A percentile compares a stretch with the other conserved stretches of the same genome.
phyloP scores from a whole-genome alignment of 2,329 filamentous ascomycete genomes.

The Xylariaceae sp. region DNA sequence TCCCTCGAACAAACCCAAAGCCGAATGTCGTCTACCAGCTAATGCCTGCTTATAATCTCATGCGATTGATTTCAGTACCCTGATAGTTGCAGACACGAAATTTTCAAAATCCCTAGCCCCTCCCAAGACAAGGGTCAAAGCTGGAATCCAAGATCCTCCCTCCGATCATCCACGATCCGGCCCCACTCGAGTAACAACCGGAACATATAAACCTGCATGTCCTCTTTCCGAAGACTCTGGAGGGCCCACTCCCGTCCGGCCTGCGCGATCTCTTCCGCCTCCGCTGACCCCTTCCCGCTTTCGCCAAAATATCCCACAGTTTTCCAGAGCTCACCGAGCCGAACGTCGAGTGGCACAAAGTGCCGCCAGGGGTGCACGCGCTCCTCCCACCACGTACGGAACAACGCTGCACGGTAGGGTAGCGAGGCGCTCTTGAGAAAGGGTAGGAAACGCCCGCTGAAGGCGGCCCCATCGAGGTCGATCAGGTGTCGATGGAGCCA shows the following conservation, averaged over 20 bases:
- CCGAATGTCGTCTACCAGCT: background rate
- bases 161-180: conserved; percentile 43
- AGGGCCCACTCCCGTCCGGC: conserved; percentile 58
- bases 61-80: background rate
- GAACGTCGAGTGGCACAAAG: conserved; percentile 63
- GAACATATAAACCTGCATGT: conserved; percentile 62
- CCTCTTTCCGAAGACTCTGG: conserved; percentile 56
- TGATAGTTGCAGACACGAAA: too few species aligned
- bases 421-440: conserved; percentile 56
- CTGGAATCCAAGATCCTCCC: conserved; percentile 41
- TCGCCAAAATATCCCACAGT: conserved; percentile 34
- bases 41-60: background rate
- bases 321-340: conserved; percentile 31
- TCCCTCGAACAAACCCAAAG: background rate
- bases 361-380: conserved; percentile 64
- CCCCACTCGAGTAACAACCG: conserved; percentile 55
- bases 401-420: conserved; percentile 62
- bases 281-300: conserved; percentile 20
- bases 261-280: conserved; percentile 54
- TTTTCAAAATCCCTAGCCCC: too few species aligned
- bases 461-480: conserved; percentile 60
- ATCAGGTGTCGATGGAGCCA: conserved; percentile 56
- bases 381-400: conserved; percentile 66
- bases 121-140: background rate
- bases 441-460: conserved; percentile 51